phyloP scores from a whole-genome alignment of 768 basidiomycete species.

The Termitomyces heimii region DNA sequence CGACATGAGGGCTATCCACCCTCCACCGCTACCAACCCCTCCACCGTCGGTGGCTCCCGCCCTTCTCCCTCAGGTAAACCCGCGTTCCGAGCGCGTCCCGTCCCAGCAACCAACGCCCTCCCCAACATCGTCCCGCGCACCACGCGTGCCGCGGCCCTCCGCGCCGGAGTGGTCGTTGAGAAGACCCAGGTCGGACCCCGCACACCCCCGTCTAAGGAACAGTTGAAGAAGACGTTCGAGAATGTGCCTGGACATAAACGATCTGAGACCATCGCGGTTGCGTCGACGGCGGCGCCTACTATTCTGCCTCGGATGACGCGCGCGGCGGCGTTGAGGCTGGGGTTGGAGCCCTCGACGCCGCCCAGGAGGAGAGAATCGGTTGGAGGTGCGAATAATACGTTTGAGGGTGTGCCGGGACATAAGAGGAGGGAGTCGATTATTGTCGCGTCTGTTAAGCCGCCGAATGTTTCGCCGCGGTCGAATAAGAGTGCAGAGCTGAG shows the following conservation, averaged over 20 bases:
- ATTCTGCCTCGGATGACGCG: conserved; percentile 74
- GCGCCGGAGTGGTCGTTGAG: conserved; percentile 52
- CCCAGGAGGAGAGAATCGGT: conserved; percentile 31
- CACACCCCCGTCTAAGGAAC: conserved; percentile 54
- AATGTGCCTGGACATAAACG: conserved; percentile 85
- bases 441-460: conserved; percentile 63
- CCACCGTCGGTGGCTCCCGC: conserved; percentile 35
- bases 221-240: conserved; percentile 57
- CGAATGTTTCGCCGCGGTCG: conserved; percentile 61
- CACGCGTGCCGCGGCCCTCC: conserved; percentile 68
- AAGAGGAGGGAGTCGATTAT: conserved; percentile 72
- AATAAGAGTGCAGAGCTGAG: conserved; percentile 77
- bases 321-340: conserved; percentile 66
- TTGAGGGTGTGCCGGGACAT: conserved; percentile 82
- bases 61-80: conserved; percentile 38
- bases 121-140: conserved; percentile 77
- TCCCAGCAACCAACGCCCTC: conserved; percentile 53
- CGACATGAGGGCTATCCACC: conserved; percentile 37
- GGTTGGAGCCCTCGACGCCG: conserved; percentile 36
- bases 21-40: conserved; percentile 37
- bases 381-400: conserved; percentile 36
- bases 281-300: conserved; percentile 65
- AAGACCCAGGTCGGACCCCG: conserved; percentile 39
- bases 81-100: conserved; percentile 58
- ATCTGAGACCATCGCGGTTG: conserved; percentile 56